A percentile compares a stretch with the other conserved stretches of the same genome.
phyloP scores from a whole-genome alignment of 2,329 filamentous ascomycete species.

The Verticillium klebahnii region DNA sequence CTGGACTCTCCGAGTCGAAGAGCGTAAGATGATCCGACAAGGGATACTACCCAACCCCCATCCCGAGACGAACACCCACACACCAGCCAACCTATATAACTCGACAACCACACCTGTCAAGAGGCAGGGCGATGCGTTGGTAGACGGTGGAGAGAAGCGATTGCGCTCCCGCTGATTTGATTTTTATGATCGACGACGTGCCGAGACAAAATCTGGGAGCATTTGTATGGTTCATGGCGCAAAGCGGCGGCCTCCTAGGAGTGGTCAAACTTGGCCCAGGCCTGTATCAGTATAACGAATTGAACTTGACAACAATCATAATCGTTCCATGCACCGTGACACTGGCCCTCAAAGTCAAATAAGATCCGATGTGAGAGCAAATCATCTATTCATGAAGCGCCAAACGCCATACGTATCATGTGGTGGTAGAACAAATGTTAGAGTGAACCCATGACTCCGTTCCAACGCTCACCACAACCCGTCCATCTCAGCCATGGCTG shows the following conservation, averaged over 20 bases:
- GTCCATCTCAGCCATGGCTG: slow-evolving; percentile 62
- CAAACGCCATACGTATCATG: too few species aligned
- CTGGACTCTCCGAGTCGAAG: slow-evolving; percentile 40
- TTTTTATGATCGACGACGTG: not conserved
- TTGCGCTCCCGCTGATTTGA: slow-evolving; percentile 1
- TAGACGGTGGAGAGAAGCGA: slow-evolving; percentile 1
- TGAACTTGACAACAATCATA: not conserved
- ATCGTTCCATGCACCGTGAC: not conserved
- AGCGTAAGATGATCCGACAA: slow-evolving; percentile 24
- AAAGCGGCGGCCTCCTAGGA: not conserved
- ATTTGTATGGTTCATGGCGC: not conserved
- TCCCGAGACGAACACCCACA: not conserved
- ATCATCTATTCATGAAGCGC: too few species aligned
- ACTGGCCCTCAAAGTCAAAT: too few species aligned
- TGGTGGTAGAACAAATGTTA: too few species aligned
- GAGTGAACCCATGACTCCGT: not conserved
- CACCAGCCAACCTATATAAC: slow-evolving; percentile 3
- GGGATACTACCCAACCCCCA: not conserved
- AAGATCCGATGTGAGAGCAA: too few species aligned
- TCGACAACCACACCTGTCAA: slow-evolving; percentile 3
- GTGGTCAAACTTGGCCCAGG: not conserved
- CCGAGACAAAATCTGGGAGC: slow-evolving; percentile 1
- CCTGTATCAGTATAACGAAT: not conserved
- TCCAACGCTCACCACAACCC: slow-evolving; percentile 39
- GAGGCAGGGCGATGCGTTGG: not conserved